Evolutionary conservation across 495 filamentous ascomycete genomes (phyloP).

Genomic region (Xylaria acuta): DNA sequence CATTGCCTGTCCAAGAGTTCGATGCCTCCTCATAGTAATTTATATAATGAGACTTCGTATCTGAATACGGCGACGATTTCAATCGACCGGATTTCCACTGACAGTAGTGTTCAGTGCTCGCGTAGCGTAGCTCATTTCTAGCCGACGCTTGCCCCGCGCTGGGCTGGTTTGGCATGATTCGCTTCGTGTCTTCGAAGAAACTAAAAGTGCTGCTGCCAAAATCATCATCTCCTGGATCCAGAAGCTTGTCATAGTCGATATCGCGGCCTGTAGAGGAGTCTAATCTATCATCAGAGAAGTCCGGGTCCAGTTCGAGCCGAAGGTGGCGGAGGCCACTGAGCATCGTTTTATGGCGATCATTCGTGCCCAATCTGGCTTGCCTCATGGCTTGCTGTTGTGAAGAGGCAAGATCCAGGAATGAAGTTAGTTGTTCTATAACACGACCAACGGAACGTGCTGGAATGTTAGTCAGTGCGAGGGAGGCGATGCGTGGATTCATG

Average conservation of each 20-base stretch:
- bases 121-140: slow-evolving; percentile 19
- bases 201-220: slow-evolving; percentile 36
- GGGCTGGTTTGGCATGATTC: slow-evolving; percentile 34
- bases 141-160: slow-evolving; percentile 31
- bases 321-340: slow-evolving; percentile 50
- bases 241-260: slow-evolving; percentile 37
- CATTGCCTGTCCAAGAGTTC: slow-evolving; percentile 34
- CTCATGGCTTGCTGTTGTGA: slow-evolving; percentile 48
- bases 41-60: slow-evolving; percentile 32
- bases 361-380: slow-evolving; percentile 13
- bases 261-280: slow-evolving; percentile 30
- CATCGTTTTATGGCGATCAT: slow-evolving; percentile 33
- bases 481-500: slow-evolving; percentile 53
- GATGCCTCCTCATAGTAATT: slow-evolving; percentile 30
- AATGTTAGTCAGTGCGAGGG: slow-evolving; percentile 48
- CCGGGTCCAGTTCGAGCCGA: slow-evolving; percentile 49
- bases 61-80: slow-evolving; percentile 37
- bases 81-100: slow-evolving; percentile 36
- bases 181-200: slow-evolving; percentile 17
- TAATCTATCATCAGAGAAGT: slow-evolving; percentile 37
- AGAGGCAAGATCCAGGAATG: slow-evolving; percentile 47
- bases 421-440: slow-evolving; percentile 44
- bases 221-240: slow-evolving; percentile 36
- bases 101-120: slow-evolving; percentile 10
- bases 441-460: slow-evolving; percentile 49